Evolutionary conservation across 208 protist genomes (phyloP), one percentile per base, ranked within the genome.

Genomic region (Crithidia expoeki): DNA sequence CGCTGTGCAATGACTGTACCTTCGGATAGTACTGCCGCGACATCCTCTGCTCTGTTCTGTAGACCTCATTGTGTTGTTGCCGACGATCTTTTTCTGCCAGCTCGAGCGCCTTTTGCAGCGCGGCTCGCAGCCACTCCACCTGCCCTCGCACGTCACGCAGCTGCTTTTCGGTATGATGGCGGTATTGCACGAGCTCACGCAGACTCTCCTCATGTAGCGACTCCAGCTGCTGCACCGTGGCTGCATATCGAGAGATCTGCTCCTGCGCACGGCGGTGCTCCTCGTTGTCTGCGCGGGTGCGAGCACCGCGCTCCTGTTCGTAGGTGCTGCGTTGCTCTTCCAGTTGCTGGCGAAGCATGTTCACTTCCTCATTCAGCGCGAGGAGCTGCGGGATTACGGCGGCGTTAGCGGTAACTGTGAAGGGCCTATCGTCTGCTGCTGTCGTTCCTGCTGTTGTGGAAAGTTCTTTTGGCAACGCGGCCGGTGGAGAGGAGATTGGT

Each of bases 251-350:
- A 2, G 72, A 57, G 34, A 72, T 47, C 17, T 74, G 49, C 57
- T 86, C 79, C 27, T 79, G 58, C 47, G 72, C 59, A 25, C 38
- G 50, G 27, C 80, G 83, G 47, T 79, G 74, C 12, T 50, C 64
- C 19, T 73, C 69, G 30, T 82, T 72, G 27, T 87, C 74, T 38
- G 82, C 72, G 2, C 36, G 51, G 9, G 81, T 49, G 21, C 76
- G 72, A 19, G 66, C 61, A 19, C 73, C 82, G 30, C 88, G 83
- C 62, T 88, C 85, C 33, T 76, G 53, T 67, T 94, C 85, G 79
- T 94, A 90, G 32, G 73, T 69, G 21, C 33, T 25, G 23, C 83
- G 83, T 65, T 92, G 88, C 28, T 80, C 78, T 56, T 91, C 88
- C 23, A 94, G 74, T 60, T 86, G 81, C 57, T 89, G 68, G 14